Conservation (phyloP, 1,284 basidiomycete genomes). For the Testicularia cyperi region DNA sequence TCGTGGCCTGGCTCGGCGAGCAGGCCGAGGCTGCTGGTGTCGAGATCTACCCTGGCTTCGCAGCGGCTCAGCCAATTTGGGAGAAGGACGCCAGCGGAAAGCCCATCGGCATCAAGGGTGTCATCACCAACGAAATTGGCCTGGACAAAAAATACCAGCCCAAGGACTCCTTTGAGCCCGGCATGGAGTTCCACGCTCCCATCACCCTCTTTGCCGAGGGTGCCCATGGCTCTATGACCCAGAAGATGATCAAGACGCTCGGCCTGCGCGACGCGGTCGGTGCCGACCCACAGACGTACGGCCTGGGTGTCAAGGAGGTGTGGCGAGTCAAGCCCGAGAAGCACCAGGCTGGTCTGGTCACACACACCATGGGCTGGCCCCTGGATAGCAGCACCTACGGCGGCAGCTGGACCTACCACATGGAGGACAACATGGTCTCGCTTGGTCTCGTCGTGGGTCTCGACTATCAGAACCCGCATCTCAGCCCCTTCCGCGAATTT, state of each 20-base stretch:
- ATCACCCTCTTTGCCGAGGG: slow-evolving; percentile 95
- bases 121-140: slow-evolving; percentile 93
- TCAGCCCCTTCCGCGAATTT: slow-evolving; percentile 89
- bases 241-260: slow-evolving; percentile 77
- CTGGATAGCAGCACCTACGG: slow-evolving; percentile 84
- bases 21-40: slow-evolving; percentile 89
- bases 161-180: slow-evolving; percentile 90
- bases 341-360: slow-evolving; percentile 79
- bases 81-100: slow-evolving; percentile 69
- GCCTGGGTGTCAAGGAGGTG: slow-evolving; percentile 94
- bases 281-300: slow-evolving; percentile 89
- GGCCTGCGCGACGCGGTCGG: slow-evolving; percentile 70
- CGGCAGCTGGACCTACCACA: slow-evolving; percentile 92
- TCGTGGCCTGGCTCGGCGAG: slow-evolving; percentile 84
- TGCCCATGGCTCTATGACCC: slow-evolving; percentile 87
- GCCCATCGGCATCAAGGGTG: slow-evolving; percentile 70
- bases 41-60: slow-evolving; percentile 96
- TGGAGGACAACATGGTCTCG: slow-evolving; percentile 87
- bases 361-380: slow-evolving; percentile 95
- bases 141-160: slow-evolving; percentile 75
- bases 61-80: slow-evolving; percentile 80
- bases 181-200: slow-evolving; percentile 93
- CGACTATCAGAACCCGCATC: slow-evolving; percentile 91
- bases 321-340: slow-evolving; percentile 83
- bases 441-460: slow-evolving; percentile 89